Base-by-base conservation (phyloP, 352 stramenopile genomes). In the Globisporangium nodosum region DNA sequence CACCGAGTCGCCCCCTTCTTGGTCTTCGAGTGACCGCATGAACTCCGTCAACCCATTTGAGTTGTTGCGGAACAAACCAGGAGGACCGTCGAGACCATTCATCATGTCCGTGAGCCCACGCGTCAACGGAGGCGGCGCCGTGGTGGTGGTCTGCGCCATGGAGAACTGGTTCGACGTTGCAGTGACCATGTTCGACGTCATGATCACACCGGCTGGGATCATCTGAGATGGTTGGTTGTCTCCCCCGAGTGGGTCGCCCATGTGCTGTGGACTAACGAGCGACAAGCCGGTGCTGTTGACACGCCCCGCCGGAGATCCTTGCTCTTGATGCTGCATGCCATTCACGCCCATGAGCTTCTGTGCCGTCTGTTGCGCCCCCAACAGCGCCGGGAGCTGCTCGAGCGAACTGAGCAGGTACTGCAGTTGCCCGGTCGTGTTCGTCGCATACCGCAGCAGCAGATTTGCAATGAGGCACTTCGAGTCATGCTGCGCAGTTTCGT, bases 401-500 rank as follows among this genome's bases (percentile, higher is more conserved):
- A 89, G 85, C 0, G 81, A 78, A 58, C 91, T 93, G 39, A 93
- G 73, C 39, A 93, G 70, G 27, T 81, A 87, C 54, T 93, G 79
- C 20, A 91, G 66, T 42, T 91, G 79, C 3, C 76, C 69, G 66
- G 90, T 86, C 0, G 84, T 93, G 46, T 90, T 79, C 8, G 84
- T 91, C 20, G 80, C 80, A 58, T 93, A 93, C 24, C 77, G 86
- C 33, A 93, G 70, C 52, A 93, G 56, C 15, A 93, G 61, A 62
- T 93, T 93, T 8, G 84, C 84, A 39, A 94, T 92, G 50, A 92
- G 48, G 42, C 84, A 94, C 70, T 92, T 92, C 24, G 74, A 82
- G 54, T 94, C 84, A 64, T 94, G 84, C 42, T 92, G 80, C 7
- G 83, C 81, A 20, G 78, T 87, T 21, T 94, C 81, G 54, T 88